Evolutionary conservation across 164 flowering plant species (phyloP), one percentile per base, ranked within the genome.

Genomic region (Aristolochia fimbriata): DNA sequence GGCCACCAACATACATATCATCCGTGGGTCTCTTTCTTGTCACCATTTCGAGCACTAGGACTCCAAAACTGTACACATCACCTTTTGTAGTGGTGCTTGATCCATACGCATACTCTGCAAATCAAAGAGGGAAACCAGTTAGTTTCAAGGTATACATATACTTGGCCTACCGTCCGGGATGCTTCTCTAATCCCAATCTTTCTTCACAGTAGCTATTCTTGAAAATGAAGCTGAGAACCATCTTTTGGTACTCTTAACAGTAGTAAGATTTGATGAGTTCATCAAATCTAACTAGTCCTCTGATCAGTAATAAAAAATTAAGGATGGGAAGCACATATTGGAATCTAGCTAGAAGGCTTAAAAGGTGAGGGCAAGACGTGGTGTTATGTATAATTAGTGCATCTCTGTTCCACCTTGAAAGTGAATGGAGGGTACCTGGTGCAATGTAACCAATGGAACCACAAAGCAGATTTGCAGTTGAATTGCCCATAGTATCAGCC

Each of bases 31-130:
- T 67, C 64, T 67, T 74, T 62, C 74, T 58, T 33, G 70, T 70
- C 46, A 74, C 65, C 62, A 70, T 59, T 65, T 74, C 71, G 37
- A 74, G 65, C 47, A 74, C 65, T 17, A 74, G 50, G 46, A 68
- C 57, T 37, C 77, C 74, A 24, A 64, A 71, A 65, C 74, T 71
- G 72, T 70, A 74, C 15, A 70, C 71, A 65, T 74, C 77, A 20
- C 77, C 74, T 60, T 71, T 65, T 6, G 49, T 59, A 16, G 74
- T 65, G 43, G 74, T 68, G 68, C 63, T 62, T 56, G 63, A 60
- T 59, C 72, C 72, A 55, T 61, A 21, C 24, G 70, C 77, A 62
- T 74, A 67, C 66, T 74, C 74, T 74, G 74, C 62, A 16, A 46
- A 27, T 27, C 30, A 27, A n/a, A 43, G 53, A n/a, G 22, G 22